Conservation (phyloP, 164 flowering plant genomes). For the Euptelea pleiosperma region DNA sequence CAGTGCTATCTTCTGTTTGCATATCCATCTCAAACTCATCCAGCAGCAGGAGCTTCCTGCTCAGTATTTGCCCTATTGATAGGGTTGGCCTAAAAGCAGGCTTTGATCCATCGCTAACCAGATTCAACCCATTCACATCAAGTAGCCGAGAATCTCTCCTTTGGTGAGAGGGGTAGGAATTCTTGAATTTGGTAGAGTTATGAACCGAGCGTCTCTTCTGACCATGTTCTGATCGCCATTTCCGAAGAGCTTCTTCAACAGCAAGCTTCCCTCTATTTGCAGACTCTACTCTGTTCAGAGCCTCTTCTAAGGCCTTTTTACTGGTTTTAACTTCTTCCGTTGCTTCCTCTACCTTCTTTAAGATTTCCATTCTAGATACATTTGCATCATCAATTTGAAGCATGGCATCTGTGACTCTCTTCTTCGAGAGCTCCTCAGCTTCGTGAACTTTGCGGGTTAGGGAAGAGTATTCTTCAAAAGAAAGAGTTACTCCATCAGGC, state of each 20-base stretch:
- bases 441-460: constrained; percentile 53
- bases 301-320: constrained; percentile 70
- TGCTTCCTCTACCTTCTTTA: constrained; percentile 70
- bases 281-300: constrained; percentile 68
- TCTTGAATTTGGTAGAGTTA: constrained; percentile 71
- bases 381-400: constrained; percentile 66
- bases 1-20: constrained; percentile 18
- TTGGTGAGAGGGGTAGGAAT: constrained; percentile 41
- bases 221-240: constrained; percentile 82
- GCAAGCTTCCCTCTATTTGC: constrained; percentile 72
- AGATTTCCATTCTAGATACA: constrained; percentile 48
- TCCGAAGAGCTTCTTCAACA: constrained; percentile 81
- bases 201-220: constrained; percentile 58
- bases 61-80: constrained; percentile 89
- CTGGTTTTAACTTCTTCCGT: constrained; percentile 71
- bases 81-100: constrained; percentile 63
- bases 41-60: constrained; percentile 63
- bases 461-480: constrained; percentile 67
- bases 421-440: constrained; percentile 56
- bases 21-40: constrained; percentile 50
- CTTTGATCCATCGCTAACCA: constrained; percentile 36
- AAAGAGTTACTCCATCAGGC: constrained; percentile 48
- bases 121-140: constrained; percentile 55
- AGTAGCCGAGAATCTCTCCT: constrained; percentile 48
- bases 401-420: constrained; percentile 53